Base-by-base conservation (phyloP, 1,284 basidiomycete genomes). In the Marasmius fiardii region DNA sequence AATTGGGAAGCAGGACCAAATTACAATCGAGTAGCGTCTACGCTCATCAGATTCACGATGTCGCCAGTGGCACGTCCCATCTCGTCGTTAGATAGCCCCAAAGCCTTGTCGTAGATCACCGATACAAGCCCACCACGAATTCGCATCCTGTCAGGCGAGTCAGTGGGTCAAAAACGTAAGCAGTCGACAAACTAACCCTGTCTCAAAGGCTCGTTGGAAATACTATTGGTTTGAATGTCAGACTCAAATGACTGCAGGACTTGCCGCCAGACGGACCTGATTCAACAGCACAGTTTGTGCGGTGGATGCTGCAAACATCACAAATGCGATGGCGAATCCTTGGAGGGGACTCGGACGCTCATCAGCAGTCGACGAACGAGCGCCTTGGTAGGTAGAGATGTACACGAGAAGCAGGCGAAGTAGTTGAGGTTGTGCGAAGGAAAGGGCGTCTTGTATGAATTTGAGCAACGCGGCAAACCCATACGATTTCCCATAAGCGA, bases 21-120 rank as follows among this genome's bases (percentile, higher is more conserved):
- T 49, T n/a, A 49, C 47, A 98, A 76, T 31, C 93, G 79, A 16
- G 87, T 90, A 0, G 93, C 86, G 64, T 93, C 85, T 31, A 96
- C 92, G 11, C 86, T 89, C 90, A 96, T 95, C 26, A 97, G 72
- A 67, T 98, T 98, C 62, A 97, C 93, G 51, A 97, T 94, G 66
- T 98, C 94, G 3, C 95, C 95, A 0, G 92, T 87, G 0, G 90
- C 82, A 35, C 90, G 83, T 65, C 79, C 79, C 3, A 89, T 83
- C 65, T 93, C 93, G 57, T 93, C 88, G 62, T 88, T 93, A 7
- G 91, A 92, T 20, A 98, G 80, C 1, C 91, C 79, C 20, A 98
- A 78, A 0, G 92, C 83, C 70, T 98, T 97, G 59, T 87, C 78
- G 74, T 95, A 98, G 54, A 96, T 92, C 0, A 83, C 81, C 0